phyloP scores from a whole-genome alignment of 1,284 basidiomycete species.

The Naganishia sp. region DNA sequence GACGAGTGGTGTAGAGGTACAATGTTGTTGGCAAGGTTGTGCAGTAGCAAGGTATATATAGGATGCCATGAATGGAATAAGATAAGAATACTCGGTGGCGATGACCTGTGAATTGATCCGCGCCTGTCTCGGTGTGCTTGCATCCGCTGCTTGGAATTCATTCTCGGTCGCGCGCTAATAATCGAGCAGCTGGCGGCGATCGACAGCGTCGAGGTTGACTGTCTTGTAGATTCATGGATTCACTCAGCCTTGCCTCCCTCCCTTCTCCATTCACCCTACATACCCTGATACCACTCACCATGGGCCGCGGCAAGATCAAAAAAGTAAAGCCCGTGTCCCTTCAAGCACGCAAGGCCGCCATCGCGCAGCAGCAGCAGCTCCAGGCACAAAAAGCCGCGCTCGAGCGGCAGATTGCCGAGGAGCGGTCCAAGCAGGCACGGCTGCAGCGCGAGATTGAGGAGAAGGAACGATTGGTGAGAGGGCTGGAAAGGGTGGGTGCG shows the following conservation, averaged over 20 bases:
- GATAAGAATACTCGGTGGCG: conserved; percentile 2
- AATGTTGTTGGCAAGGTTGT: conserved; percentile 72
- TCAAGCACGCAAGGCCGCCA: conserved; percentile 25
- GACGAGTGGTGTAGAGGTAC: conserved; percentile 62
- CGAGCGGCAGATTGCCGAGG: conserved; percentile 24
- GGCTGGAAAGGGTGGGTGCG: conserved; percentile 9
- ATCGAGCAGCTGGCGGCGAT: no score
- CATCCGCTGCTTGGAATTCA: no score
- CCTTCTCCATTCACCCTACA: neutral
- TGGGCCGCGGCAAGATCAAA: conserved; percentile 29
- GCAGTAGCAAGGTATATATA: neutral
- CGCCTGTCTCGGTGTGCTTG: neutral
- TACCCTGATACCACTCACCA: neutral
- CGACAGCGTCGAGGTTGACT: no score
- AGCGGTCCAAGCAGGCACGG: conserved; percentile 27
- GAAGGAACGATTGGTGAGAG: conserved; percentile 18
- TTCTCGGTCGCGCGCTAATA: no score
- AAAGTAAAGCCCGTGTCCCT: conserved; percentile 27
- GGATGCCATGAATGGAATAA: neutral
- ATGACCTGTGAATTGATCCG: neutral
- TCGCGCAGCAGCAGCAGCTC: conserved; percentile 25
- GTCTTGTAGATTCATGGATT: no score
- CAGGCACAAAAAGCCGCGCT: conserved; percentile 25
- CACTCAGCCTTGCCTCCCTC: no score
- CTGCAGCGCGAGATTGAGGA: conserved; percentile 26